Conservation (phyloP, 305 asterid species). For the Nicotiana rustica region DNA sequence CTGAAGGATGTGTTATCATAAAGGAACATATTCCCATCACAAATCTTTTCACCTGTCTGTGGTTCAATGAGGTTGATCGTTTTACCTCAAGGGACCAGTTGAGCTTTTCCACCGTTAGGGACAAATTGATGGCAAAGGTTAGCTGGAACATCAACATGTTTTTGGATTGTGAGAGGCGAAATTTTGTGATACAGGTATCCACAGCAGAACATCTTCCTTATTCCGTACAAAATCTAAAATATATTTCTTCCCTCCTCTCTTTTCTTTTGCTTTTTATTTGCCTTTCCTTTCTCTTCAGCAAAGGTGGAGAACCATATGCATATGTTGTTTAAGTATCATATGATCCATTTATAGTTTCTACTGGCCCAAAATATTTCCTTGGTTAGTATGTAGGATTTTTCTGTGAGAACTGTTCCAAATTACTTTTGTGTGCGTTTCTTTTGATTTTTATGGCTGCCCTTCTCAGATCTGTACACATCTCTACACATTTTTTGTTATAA, state of each 20-base stretch:
- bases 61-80: constrained; percentile 98
- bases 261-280: background rate
- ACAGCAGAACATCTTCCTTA: constrained; percentile 23
- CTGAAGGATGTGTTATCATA: constrained; percentile 93
- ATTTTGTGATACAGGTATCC: constrained; percentile 88
- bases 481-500: background rate
- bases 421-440: background rate
- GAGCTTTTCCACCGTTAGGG: constrained; percentile 97
- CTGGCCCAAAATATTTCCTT: background rate
- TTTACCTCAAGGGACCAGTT: constrained; percentile 96
- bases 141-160: constrained; percentile 87
- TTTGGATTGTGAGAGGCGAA: constrained; percentile 94
- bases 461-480: background rate
- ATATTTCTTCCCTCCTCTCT: background rate
- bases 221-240: background rate
- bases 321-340: background rate
- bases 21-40: constrained; percentile 91
- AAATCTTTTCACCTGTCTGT: constrained; percentile 89
- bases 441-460: background rate
- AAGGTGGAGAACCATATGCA: background rate
- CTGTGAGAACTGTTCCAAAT: background rate
- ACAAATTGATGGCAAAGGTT: constrained; percentile 69
- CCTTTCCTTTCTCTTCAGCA: background rate
- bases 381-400: background rate
- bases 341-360: background rate